Base-by-base conservation (phyloP, 2,329 filamentous ascomycete genomes). In the Xylaria sp. region DNA sequence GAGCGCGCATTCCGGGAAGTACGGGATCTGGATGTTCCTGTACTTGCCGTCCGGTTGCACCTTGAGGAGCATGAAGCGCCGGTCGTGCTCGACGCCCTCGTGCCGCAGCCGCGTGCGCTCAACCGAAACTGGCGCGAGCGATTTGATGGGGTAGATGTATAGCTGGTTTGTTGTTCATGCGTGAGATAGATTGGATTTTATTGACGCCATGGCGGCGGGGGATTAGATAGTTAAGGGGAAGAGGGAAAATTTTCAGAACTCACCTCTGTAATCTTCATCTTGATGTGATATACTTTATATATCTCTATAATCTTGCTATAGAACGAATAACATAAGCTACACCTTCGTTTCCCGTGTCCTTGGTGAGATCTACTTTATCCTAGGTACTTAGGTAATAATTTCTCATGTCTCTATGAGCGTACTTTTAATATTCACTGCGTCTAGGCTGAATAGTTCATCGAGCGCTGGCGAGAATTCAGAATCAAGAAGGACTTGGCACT, bases 61-160 rank as follows among this genome's bases (percentile, higher is more conserved):
- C 71, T 85, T 86, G 68, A 88, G 84, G 3, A 93, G 84, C 87
- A 93, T 92, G 78, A 92, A 93, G 38, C 83, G 83, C 10, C 91
- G 86, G 79, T 94, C 91, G 75, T 91, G 81, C 45, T 82, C 80
- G 71, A 92, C 82, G 15, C 91, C 90, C 69, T 88, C 84, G n/a
- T 83, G 81, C 5, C 85, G 86, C 53, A 92, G 77, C n/a, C 79
- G 78, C 2, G 89, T 83, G 0, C 79, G 77, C 4, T 81, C 66
- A 36, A 93, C 79, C 20, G 82, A 77, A 61, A 90, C 85, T 57
- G 86, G 87, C 39, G 88, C 86, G n/a, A 93, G 84, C 7, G 85
- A 89, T 76, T 93, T 93, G 79, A 93, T 89, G 47, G 91, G 64
- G 76, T 93, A 92, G 54, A 91, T 83, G 77, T 89, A 92, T 39